These are phyloP conservation scores for Penicillium verhagenii DNA, from an alignment of 495 filamentous ascomycete genomes.

Conservation along the genomic window DNA sequence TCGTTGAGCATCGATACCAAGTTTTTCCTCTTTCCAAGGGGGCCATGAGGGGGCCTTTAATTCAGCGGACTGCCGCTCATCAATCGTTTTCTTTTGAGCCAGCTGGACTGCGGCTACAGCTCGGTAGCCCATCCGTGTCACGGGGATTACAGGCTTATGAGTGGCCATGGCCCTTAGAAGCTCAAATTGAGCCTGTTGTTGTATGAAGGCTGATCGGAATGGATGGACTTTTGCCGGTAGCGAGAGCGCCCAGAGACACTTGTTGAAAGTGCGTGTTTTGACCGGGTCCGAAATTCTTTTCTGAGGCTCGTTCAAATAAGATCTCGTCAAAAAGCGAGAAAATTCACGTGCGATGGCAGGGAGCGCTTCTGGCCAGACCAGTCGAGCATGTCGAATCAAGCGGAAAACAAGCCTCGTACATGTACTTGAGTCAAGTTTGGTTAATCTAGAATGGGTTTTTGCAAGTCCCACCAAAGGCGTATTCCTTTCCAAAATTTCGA, in stretches of 20 bases:
- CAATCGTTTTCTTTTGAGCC: slow-evolving; percentile 58
- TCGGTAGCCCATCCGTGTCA: slow-evolving; percentile 62
- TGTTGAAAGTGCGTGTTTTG: slow-evolving; percentile 47
- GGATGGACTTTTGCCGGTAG: slow-evolving; percentile 48
- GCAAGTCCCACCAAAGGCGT: slow-evolving; percentile 9
- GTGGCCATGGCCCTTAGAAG: slow-evolving; percentile 61
- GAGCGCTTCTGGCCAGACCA: slow-evolving; percentile 56
- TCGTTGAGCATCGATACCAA: slow-evolving; percentile 56
- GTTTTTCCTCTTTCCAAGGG: slow-evolving; percentile 65
- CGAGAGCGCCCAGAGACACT: slow-evolving; percentile 55
- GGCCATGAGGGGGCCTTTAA: slow-evolving; percentile 67
- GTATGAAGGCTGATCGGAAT: slow-evolving; percentile 45
- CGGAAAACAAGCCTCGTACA: slow-evolving; percentile 44
- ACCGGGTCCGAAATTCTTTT: slow-evolving; percentile 7
- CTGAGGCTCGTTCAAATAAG: slow-evolving; percentile 2
- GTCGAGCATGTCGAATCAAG: slow-evolving; percentile 58
- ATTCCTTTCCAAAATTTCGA: background rate
- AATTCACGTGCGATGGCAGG: slow-evolving; percentile 44
- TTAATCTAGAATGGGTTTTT: background rate
- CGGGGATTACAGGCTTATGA: slow-evolving; percentile 52
- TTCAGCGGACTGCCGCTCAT: slow-evolving; percentile 57
- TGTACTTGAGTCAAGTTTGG: slow-evolving; percentile 26
- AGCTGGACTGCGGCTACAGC: slow-evolving; percentile 59
- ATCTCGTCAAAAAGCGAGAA: slow-evolving; percentile 30
- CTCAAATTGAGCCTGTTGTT: slow-evolving; percentile 63